phyloP scores from a whole-genome alignment of 176 grass and related monocot species.

The Panicum miliaceum region DNA sequence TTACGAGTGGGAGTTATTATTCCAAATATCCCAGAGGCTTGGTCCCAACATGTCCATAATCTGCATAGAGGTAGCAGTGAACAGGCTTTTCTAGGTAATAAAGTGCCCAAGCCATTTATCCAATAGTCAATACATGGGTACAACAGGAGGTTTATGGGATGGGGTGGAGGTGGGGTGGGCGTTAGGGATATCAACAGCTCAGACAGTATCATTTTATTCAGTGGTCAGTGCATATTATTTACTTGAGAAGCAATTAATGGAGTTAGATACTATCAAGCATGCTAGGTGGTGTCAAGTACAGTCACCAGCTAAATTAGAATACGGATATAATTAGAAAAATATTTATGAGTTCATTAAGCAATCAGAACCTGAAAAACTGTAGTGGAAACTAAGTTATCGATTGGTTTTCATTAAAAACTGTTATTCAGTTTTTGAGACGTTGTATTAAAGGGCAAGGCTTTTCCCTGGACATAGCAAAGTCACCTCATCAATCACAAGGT shows the following conservation, averaged over 20 bases:
- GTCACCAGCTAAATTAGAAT: slow-evolving; percentile 7
- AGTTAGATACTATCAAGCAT: background rate
- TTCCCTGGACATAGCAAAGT: background rate
- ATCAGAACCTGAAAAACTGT: background rate
- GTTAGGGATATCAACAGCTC: too few relatives aligned
- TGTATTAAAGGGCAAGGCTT: background rate
- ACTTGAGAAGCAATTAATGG: background rate
- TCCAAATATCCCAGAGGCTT: slow-evolving; percentile 97
- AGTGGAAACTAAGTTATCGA: background rate
- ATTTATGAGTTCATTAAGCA: background rate
- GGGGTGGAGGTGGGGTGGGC: too few relatives aligned
- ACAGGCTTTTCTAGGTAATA: slow-evolving; percentile 17
- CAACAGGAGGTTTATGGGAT: too few relatives aligned
- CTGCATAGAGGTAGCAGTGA: slow-evolving; percentile 37
- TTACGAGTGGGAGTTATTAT: slow-evolving; percentile 91
- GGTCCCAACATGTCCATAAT: slow-evolving; percentile 97
- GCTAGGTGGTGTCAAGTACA: background rate
- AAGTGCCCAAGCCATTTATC: background rate
- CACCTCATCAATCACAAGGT: slow-evolving; percentile 1
- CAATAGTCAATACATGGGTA: background rate
- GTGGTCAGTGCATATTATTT: background rate
- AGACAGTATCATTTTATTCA: background rate
- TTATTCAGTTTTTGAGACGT: background rate
- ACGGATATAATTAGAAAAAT: background rate
- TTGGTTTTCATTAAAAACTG: background rate